Conservation (phyloP, 495 filamentous ascomycete species). For the Durotheca rogersii region DNA sequence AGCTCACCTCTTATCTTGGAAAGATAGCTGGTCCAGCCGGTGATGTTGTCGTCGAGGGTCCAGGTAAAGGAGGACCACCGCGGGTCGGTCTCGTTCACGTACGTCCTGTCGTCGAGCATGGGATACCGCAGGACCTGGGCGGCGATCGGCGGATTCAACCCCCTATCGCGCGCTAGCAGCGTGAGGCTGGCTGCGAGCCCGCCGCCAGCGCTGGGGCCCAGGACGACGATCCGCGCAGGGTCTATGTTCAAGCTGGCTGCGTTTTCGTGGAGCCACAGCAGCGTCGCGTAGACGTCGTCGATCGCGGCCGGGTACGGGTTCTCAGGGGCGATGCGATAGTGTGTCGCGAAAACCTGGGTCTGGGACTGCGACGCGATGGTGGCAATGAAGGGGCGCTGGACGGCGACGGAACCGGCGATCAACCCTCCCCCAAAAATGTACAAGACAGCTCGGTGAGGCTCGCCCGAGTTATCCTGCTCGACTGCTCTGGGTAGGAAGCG, state of each 20-base stretch:
- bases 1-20: too few species aligned
- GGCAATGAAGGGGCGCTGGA: slow-evolving; percentile 20
- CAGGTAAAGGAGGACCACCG: slow-evolving; percentile 37
- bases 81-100: slow-evolving; percentile 23
- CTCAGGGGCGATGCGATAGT: slow-evolving; percentile 48
- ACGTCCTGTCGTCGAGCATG: slow-evolving; percentile 47
- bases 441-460: slow-evolving; percentile 34
- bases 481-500: slow-evolving; percentile 18
- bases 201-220: slow-evolving; percentile 45
- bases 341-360: slow-evolving; percentile 36
- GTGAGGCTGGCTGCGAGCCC: slow-evolving; percentile 38
- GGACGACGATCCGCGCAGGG: slow-evolving; percentile 37
- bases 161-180: slow-evolving; percentile 38
- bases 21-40: too few species aligned
- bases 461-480: neutral
- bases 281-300: slow-evolving; percentile 39
- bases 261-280: slow-evolving; percentile 35
- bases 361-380: slow-evolving; percentile 24
- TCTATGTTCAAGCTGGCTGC: slow-evolving; percentile 37
- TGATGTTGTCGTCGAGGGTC: slow-evolving; percentile 34
- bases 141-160: slow-evolving; percentile 28
- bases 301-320: slow-evolving; percentile 35
- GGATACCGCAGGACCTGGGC: slow-evolving; percentile 41
- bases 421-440: slow-evolving; percentile 45
- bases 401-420: slow-evolving; percentile 33